Base-by-base conservation (phyloP, 768 basidiomycete species). In the Mycena vitilis region DNA sequence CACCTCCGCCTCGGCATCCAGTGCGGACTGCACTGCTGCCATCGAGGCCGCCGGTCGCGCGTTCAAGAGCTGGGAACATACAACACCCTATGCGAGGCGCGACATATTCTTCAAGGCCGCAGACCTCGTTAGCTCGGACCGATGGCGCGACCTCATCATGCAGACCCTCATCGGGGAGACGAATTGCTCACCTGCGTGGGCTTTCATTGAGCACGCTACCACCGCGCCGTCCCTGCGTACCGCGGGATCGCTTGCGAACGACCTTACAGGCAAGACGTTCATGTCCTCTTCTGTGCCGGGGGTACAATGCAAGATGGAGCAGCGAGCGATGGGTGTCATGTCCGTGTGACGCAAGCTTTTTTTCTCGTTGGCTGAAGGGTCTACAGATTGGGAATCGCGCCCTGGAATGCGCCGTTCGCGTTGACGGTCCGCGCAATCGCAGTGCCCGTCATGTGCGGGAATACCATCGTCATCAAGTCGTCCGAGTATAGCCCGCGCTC, bases 381-480 rank as follows among this genome's bases (percentile, higher is more conserved):
- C n/a, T 20, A n/a, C 67, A 88, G 87, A 25, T 81, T 87, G 58
- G 82, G 84, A 83, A 85, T 88, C 4, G 81, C 84, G 2, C 87
- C 88, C 0, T 89, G 88, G 88, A 89, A 89, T 71, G 85, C 84
- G 2, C 86, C 88, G 0, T 69, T 84, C 11, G 72, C 75, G 2
- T 78, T 89, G 13, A 79, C 84, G 1, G 64, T 88, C 18, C 77
- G 85, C 16, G 83, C 86, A 0, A 75, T 86, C 16, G 81, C 80
- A 1, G 68, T 83, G 13, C 85, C 87, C 0, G 73, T 88, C 36
- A 71, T 88, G 1, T 87, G 87, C 61, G 88, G 88, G 1, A 89
- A 88, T 72, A 87, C 87, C 0, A 83, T 86, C 9, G 80, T 89
- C 4, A 73, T 88, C 52, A 87, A 86, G 65, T 81, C 82, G 18